Conservation (phyloP, 805 yeast genomes). For the Candida alai region DNA sequence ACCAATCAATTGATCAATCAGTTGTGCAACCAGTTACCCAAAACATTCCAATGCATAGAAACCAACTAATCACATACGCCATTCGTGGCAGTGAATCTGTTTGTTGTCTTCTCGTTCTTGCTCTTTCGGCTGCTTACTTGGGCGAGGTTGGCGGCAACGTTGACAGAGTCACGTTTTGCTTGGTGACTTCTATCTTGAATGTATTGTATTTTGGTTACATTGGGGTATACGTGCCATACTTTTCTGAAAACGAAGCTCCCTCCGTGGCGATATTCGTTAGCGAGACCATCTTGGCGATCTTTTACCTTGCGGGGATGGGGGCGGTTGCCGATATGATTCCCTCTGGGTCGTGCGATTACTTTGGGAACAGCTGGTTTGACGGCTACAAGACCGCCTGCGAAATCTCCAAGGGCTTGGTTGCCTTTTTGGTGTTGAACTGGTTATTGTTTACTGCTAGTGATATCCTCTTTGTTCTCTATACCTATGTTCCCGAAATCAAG, state of each 20-base stretch:
- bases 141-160: conserved; percentile 4
- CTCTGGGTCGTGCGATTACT: conserved; percentile 2
- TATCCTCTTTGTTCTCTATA: conserved; percentile 6
- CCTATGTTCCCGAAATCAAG: conserved; percentile 6
- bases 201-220: conserved; percentile 8
- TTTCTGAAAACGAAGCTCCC: conserved; percentile 1
- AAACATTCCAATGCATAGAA: conserved; percentile 40
- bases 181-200: conserved; percentile 5
- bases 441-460: conserved; percentile 8
- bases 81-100: conserved; percentile 8
- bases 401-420: conserved; percentile 5
- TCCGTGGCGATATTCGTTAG: conserved; percentile 6
- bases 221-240: conserved; percentile 3
- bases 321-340: conserved; percentile 7
- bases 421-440: conserved; percentile 11
- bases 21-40: too few species aligned
- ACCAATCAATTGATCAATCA: neutral
- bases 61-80: conserved; percentile 46
- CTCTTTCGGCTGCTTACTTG: conserved; percentile 9
- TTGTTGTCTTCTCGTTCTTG: conserved; percentile 6
- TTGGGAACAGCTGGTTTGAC: conserved; percentile 1
- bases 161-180: conserved; percentile 6
- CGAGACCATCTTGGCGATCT: conserved; percentile 5
- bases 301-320: conserved; percentile 10
- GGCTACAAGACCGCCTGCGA: conserved; percentile 5